These are phyloP conservation scores for Pseudogymnoascus sp. DNA, from an alignment of 2,329 filamentous ascomycete genomes.

Conservation along the genomic window DNA sequence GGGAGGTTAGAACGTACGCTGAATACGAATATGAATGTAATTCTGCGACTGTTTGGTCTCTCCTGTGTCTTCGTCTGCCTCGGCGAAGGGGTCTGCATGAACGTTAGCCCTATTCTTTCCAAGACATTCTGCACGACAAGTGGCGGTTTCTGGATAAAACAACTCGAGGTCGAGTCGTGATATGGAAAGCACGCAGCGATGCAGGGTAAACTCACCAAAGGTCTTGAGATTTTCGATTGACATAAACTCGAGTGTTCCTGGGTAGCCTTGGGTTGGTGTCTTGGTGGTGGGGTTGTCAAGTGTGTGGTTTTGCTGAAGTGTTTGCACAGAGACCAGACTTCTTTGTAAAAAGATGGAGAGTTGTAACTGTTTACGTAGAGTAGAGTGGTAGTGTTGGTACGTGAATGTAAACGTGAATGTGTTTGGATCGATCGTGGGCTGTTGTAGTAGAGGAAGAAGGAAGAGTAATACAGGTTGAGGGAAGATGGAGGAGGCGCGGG, in stretches of 20 bases:
- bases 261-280: conserved; percentile 30
- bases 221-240: conserved; percentile 98
- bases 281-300: conserved; percentile 16
- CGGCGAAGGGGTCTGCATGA: conserved; percentile 93
- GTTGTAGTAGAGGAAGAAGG: conserved; percentile 1
- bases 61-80: conserved; percentile 99
- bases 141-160: conserved; percentile 1
- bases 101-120: conserved; percentile 17
- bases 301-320: neutral
- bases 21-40: conserved; percentile 99
- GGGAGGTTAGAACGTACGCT: conserved; percentile 60
- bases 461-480: conserved; percentile 7
- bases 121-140: conserved; percentile 15
- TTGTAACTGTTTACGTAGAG: neutral
- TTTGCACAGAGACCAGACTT: neutral
- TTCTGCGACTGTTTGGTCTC: conserved; percentile 92
- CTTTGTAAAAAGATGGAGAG: neutral
- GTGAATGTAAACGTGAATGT: neutral
- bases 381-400: neutral
- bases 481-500: conserved; percentile 1
- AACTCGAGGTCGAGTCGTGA: neutral
- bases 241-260: conserved; percentile 80
- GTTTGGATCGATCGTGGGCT: neutral
- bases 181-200: neutral
- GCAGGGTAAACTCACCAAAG: conserved; percentile 59